Conservation (phyloP, 441 rosid species). For the Croton laevigatus region DNA sequence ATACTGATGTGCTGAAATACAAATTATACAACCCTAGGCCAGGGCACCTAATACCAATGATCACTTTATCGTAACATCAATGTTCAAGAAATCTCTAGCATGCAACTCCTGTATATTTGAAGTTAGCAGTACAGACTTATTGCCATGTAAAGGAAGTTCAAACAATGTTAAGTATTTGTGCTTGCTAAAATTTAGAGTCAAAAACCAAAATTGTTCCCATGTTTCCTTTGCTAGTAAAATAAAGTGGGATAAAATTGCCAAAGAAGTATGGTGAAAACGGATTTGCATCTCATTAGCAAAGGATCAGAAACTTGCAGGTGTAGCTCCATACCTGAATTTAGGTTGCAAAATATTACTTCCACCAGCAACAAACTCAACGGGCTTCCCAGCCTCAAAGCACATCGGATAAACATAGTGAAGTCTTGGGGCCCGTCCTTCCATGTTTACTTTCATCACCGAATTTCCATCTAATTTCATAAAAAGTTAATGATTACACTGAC, state of each 20-base stretch:
- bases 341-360: constrained; percentile 78
- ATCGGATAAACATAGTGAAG: constrained; percentile 85
- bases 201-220: too few species aligned
- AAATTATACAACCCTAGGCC: too few species aligned
- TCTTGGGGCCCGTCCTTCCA: constrained; percentile 53
- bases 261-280: background rate
- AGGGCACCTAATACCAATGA: too few species aligned
- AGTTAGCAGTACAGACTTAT: too few species aligned
- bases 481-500: constrained; percentile 13
- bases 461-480: constrained; percentile 52
- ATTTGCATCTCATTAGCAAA: background rate
- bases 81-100: too few species aligned
- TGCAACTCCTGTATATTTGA: too few species aligned
- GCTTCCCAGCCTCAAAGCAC: constrained; percentile 93
- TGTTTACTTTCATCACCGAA: constrained; percentile 53
- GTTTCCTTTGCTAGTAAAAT: too few species aligned
- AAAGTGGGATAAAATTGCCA: background rate
- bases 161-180: too few species aligned
- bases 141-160: too few species aligned
- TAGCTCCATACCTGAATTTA: constrained; percentile 62
- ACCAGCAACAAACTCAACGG: constrained; percentile 81
- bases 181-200: too few species aligned
- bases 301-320: background rate
- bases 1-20: too few species aligned
- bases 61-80: too few species aligned